Conservation (phyloP, 495 filamentous ascomycete genomes). For the Penicillium bialowiezense region DNA sequence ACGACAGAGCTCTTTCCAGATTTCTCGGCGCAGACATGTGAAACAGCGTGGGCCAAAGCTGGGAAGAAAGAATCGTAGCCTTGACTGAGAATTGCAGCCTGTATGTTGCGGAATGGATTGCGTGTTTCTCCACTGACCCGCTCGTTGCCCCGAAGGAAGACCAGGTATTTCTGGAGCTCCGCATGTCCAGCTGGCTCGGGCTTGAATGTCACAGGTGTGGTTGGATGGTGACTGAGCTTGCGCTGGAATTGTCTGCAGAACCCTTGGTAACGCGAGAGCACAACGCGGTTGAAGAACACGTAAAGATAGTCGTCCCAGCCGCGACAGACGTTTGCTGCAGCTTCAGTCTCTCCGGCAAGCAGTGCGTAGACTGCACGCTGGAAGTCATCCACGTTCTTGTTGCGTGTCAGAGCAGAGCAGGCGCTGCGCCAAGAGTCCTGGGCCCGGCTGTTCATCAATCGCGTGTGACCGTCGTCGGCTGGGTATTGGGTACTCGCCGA, state of each 20-base stretch:
- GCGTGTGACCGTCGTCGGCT: slow-evolving; percentile 41
- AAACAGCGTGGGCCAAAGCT: slow-evolving; percentile 37
- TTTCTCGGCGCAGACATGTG: slow-evolving; percentile 26
- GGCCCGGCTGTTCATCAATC: slow-evolving; percentile 49
- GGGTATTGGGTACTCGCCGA: slow-evolving; percentile 31
- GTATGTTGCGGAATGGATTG: slow-evolving; percentile 46
- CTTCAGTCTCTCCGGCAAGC: slow-evolving; percentile 75
- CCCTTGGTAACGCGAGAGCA: slow-evolving; percentile 53
- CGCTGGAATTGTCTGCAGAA: slow-evolving; percentile 46
- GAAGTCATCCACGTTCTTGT: slow-evolving; percentile 65
- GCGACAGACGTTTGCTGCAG: slow-evolving; percentile 71
- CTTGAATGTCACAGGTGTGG: slow-evolving; percentile 28
- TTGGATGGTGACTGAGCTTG: slow-evolving; percentile 39
- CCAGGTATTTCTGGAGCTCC: slow-evolving; percentile 39
- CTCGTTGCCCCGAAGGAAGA: slow-evolving; percentile 35
- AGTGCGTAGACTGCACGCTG: slow-evolving; percentile 88
- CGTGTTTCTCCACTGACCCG: slow-evolving; percentile 37
- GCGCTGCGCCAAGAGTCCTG: slow-evolving; percentile 71
- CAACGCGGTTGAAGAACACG: slow-evolving; percentile 77
- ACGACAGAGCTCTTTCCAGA: slow-evolving; percentile 24
- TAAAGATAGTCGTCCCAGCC: slow-evolving; percentile 92
- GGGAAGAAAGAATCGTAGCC: slow-evolving; percentile 38
- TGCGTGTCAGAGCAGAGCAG: slow-evolving; percentile 71
- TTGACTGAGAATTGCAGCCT: slow-evolving; percentile 45
- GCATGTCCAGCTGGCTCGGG: slow-evolving; percentile 40